Conservation (phyloP, 768 basidiomycete species). For the Tricholoma matsutake region DNA sequence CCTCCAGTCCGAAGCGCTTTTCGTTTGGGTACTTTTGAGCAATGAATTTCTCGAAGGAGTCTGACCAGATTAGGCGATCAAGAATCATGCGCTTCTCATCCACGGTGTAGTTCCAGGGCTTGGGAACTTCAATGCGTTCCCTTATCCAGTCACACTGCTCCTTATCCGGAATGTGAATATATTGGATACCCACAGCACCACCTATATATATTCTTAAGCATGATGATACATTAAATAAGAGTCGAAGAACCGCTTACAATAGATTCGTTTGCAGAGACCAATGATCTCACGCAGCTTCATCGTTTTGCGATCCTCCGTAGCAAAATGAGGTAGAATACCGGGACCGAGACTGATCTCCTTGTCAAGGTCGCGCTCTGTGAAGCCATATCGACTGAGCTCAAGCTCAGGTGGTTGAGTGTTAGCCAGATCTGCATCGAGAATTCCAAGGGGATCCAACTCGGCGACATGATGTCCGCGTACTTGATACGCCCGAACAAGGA, state of each 20-base stretch:
- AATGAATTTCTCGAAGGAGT: conserved; percentile 98
- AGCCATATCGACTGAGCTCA: conserved; percentile 91
- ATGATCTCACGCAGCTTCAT: conserved; percentile 94
- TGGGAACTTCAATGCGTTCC: conserved; percentile 91
- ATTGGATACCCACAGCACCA: conserved; percentile 86
- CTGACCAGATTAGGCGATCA: conserved; percentile 99
- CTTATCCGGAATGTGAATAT: conserved; percentile 96
- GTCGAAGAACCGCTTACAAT: conserved; percentile 59
- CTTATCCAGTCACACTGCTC: conserved; percentile 99
- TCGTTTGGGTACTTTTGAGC: conserved; percentile 99
- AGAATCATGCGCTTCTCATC: conserved; percentile 99
- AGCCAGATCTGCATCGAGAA: conserved; percentile 84
- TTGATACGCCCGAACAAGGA: conserved; percentile 97
- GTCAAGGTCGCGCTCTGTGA: conserved; percentile 90
- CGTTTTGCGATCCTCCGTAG: conserved; percentile 77
- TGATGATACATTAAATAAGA: background rate
- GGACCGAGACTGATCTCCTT: conserved; percentile 94
- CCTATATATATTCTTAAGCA: conserved; percentile 39
- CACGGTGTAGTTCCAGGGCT: conserved; percentile 95
- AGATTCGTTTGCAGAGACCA: conserved; percentile 84
- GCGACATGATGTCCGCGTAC: conserved; percentile 97
- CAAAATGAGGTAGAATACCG: conserved; percentile 95
- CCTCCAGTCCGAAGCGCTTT: conserved; percentile 98
- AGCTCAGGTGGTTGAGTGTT: conserved; percentile 82
- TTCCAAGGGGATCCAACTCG: conserved; percentile 93